Base-by-base conservation (phyloP, 1,284 basidiomycete genomes). In the Sphagnurus paluster region DNA sequence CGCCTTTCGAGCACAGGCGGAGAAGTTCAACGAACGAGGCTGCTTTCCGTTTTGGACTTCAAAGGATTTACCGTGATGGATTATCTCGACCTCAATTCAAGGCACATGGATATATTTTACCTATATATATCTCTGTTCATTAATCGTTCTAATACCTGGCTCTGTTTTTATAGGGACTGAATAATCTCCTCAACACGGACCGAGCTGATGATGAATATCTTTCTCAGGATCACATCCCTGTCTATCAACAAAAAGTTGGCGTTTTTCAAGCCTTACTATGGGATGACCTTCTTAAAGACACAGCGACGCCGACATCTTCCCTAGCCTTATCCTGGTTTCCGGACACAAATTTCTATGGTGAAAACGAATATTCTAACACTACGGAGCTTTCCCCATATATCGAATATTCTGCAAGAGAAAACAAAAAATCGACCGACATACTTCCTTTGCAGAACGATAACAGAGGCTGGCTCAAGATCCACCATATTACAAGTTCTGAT, bases 11-110 rank as follows among this genome's bases (percentile, higher is more conserved):
- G 30, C 8, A 21, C 34, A 39, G 30, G 2, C n/a, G 38, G 20
- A 38, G 45, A 26, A 40, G 42, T 34, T 39, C 59, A 24, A 56
- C 59, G 42, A 65, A 70, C 9, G 63, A 71, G 54, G 65, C 67
- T 36, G 61, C 64, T 14, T 58, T 85, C 34, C 67, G 63, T 50
- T 61, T 70, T 33, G 64, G 72, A 17, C 65, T 85, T 66, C 75
- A 79, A 50, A 62, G 61, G 32, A 56, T 82, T 9, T 79, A 76
- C 55, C 71, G 71, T 46, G 49, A 55, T 29, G 66, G 70, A 3
- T 59, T 77, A 49, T 71, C 68, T 34, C 70, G 69, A 5, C 64
- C 67, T 5, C 70, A 62, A 29, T 80, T 82, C 62, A 82, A 79
- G 73, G 83, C 80, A 60, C 7, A 21, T 38, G 13, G 43, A 57